These are phyloP conservation scores for Trametes cubensis DNA, from an alignment of 768 basidiomycete genomes.

Conservation along the genomic window DNA sequence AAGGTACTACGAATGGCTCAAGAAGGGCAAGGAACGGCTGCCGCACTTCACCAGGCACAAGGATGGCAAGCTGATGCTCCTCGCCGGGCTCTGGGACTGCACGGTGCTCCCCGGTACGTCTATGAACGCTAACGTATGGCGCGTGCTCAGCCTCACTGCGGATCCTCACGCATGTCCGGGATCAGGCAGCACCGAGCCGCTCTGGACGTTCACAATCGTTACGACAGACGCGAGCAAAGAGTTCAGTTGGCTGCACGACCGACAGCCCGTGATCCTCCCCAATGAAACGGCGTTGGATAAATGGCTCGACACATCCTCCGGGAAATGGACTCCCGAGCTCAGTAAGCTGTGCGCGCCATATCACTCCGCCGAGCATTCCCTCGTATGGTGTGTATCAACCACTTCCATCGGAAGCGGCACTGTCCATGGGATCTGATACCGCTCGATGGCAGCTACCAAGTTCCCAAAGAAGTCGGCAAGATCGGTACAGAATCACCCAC, in stretches of 20 bases:
- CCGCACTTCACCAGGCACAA: constrained; percentile 81
- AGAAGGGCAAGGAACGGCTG: constrained; percentile 74
- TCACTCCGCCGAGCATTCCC: constrained; percentile 47
- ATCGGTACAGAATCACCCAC: constrained; percentile 82
- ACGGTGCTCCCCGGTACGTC: constrained; percentile 62
- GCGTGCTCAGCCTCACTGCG: background rate
- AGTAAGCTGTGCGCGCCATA: constrained; percentile 64
- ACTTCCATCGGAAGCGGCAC: background rate
- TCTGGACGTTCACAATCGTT: constrained; percentile 88
- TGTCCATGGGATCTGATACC: background rate
- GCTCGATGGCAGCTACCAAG: constrained; percentile 66
- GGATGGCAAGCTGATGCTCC: constrained; percentile 67
- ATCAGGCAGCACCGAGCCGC: constrained; percentile 53
- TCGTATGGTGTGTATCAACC: constrained; percentile 64
- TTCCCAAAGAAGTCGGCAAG: constrained; percentile 89
- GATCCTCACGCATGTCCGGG: too few relatives aligned
- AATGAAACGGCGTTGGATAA: constrained; percentile 55
- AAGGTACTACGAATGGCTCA: constrained; percentile 96
- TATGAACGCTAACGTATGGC: background rate
- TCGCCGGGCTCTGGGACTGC: constrained; percentile 88
- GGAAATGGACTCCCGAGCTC: constrained; percentile 64
- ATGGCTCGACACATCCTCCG: constrained; percentile 83
- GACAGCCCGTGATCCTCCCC: constrained; percentile 82
- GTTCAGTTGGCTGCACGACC: constrained; percentile 87
- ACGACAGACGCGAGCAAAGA: constrained; percentile 76